Base-by-base conservation (phyloP, 441 rosid species). In the Rhodomyrtus psidioides region DNA sequence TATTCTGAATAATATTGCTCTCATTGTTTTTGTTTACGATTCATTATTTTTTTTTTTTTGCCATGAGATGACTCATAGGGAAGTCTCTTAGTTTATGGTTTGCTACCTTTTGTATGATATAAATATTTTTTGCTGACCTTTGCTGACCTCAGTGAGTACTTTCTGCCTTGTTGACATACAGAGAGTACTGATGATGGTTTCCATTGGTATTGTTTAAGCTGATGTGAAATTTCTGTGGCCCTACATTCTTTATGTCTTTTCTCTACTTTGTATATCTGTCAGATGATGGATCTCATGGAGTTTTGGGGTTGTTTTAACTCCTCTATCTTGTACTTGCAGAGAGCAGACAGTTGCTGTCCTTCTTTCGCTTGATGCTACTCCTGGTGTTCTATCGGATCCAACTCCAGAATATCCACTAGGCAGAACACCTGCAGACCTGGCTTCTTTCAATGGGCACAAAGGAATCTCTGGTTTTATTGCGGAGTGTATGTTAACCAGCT, bases 401-500 rank as follows among this genome's bases (percentile, higher is more conserved):
- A 91, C 95, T 53, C 97, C 97, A 53, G 86, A 90, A 90, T 91
- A 91, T 87, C 98, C 96, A 79, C 83, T 91, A n/a, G 95, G 97
- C 87, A 91, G 92, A 90, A 93, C 98, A 82, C 94, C 99, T 83
- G 96, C 99, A 51, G 99, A 97, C 88, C 90, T 97, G 56, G 99
- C 99, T 84, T 94, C 95, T 79, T 90, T 91, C 82, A 94, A 92
- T 84, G 97, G 98, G 59, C 95, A 95, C 91, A 97, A 95, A 92
- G 99, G 99, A 89, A 97, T 95, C 76, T 93, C 98, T 70, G 99
- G 96, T 85, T 97, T 90, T 89, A 98, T 97, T 83, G 97, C 98
- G 21, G 98, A 94, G 88, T 94, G 91, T 89, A 90, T 93, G 85
- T 88, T 95, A 88, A 91, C 92, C 57, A 86, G 93, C 30, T 95